Evolutionary conservation across 768 basidiomycete species (phyloP), one percentile per base, ranked within the genome.

Genomic region (Mycena kentingensis): DNA sequence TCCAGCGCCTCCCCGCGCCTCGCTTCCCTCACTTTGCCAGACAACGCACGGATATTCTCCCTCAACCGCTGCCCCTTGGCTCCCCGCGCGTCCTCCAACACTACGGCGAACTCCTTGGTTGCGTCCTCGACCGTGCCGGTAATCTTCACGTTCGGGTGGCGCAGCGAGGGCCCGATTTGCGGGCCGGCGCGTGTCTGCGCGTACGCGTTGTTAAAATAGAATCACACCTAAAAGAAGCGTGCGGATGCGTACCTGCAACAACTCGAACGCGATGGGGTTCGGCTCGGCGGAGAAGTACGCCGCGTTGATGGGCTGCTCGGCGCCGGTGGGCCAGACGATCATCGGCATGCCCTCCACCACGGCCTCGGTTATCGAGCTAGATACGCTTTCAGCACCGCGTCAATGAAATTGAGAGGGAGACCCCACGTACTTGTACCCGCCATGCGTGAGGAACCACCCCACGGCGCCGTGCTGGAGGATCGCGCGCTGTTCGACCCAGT

Each of bases 401-500:
- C 31, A 31, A 27, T 32, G 3, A 35, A 26, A 47, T 45, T 19
- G 21, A 28, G 15, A 29, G 16, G 13, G n/a, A 31, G 15, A 10
- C 5, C 41, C 32, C 10, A 21, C 52, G 16, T 18, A 54, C 46
- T 54, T 54, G 46, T 41, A 54, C 6, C 52, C 52, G 18, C 49
- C 49, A 39, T 51, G 49, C 12, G 49, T 51, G 21, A 51, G 41
- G 49, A 51, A 51, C 49, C 49, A 51, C 15, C 49, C 49, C 8
- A 51, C 13, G 5, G 39, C 49, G 3, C 26, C 39, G 28, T 28
- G 26, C 29, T 51, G 49, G 6, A 51, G 27, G n/a, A 51, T 28
- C 18, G 38, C 49, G 8, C 49, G 38, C 24, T 51, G 49, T 22
- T 51, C 49, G 15, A 51, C 49, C 49, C 49, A 51, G 49, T 21